phyloP scores from a whole-genome alignment of 768 basidiomycete species.

The Crassisporium funariophilum region DNA sequence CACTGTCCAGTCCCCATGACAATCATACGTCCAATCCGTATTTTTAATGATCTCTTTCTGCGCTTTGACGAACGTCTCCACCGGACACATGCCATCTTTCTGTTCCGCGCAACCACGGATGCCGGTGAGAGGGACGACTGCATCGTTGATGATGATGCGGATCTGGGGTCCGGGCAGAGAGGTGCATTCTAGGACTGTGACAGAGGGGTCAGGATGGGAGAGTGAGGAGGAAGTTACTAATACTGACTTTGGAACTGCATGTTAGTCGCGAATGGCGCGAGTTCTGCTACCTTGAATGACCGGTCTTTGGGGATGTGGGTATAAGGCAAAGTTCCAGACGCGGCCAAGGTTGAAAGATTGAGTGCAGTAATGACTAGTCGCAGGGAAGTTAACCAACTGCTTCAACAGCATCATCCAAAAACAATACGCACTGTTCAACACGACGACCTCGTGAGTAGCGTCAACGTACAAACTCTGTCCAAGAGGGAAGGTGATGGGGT shows the following conservation, averaged over 20 bases:
- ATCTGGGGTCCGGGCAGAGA: slow-evolving; percentile 59
- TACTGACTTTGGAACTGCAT: slow-evolving; percentile 82
- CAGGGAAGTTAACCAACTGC: background rate
- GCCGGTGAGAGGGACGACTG: slow-evolving; percentile 76
- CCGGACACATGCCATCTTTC: slow-evolving; percentile 76
- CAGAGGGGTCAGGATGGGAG: slow-evolving; percentile 16
- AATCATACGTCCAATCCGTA: slow-evolving; percentile 78
- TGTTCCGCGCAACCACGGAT: slow-evolving; percentile 74
- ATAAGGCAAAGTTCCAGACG: slow-evolving; percentile 71
- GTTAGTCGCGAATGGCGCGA: slow-evolving; percentile 89
- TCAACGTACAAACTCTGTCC: slow-evolving; percentile 80
- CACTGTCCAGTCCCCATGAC: slow-evolving; percentile 75
- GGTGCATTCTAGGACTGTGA: slow-evolving; percentile 63
- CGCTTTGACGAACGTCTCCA: slow-evolving; percentile 69
- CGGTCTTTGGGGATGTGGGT: slow-evolving; percentile 68
- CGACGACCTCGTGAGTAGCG: slow-evolving; percentile 90
- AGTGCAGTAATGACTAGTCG: slow-evolving; percentile 77
- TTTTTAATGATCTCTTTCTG: slow-evolving; percentile 65
- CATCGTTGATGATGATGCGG: slow-evolving; percentile 87
- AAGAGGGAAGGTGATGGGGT: slow-evolving; percentile 69
- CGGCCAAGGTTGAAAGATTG: slow-evolving; percentile 76
- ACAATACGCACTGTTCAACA: slow-evolving; percentile 66
- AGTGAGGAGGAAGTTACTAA: background rate
- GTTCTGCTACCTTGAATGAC: slow-evolving; percentile 72
- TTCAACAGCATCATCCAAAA: background rate